Evolutionary conservation across 495 filamentous ascomycete genomes (phyloP).

Genomic region (Xeromyces bisporus): DNA sequence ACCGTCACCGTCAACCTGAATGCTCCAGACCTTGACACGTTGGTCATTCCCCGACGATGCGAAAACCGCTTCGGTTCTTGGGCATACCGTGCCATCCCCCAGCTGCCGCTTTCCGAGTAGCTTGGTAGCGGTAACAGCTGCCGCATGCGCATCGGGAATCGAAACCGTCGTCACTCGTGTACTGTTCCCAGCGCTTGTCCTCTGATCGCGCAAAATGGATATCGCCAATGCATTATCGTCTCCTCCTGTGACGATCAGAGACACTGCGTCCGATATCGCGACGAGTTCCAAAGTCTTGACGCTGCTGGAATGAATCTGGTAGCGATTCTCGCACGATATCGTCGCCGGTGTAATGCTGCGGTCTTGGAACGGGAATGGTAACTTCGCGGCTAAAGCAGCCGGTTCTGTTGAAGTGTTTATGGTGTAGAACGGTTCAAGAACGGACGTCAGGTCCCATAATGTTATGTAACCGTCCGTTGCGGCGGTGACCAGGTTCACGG

Average conservation of each 20-base stretch:
- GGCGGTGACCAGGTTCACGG: conserved; percentile 34
- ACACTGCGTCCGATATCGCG: conserved; percentile 11
- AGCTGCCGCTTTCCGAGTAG: conserved; percentile 16
- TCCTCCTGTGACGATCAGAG: conserved; percentile 54
- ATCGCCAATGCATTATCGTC: conserved; percentile 68
- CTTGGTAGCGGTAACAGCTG: conserved; percentile 54
- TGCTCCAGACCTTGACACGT: conserved; percentile 54
- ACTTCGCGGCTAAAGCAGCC: conserved; percentile 9
- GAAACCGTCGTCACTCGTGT: conserved; percentile 30
- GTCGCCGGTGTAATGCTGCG: conserved; percentile 6
- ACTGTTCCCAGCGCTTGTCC: conserved; percentile 2
- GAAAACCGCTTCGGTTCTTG: conserved; percentile 13
- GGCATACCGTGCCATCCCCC: conserved; percentile 1
- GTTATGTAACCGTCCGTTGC: conserved; percentile 46
- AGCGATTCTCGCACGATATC: conserved; percentile 18
- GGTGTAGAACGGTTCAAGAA: conserved; percentile 16
- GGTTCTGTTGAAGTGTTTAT: conserved; percentile 6
- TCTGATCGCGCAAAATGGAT: conserved; percentile 22
- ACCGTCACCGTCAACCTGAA: conserved; percentile 20
- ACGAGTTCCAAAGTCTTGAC: conserved; percentile 41
- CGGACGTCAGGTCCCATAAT: conserved; percentile 30
- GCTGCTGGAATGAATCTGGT: conserved; percentile 55
- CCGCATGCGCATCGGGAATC: conserved; percentile 60
- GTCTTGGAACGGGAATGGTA: conserved; percentile 7
- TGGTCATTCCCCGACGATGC: conserved; percentile 67